A percentile compares a stretch with the other conserved stretches of the same genome.
Evolutionary conservation across 106 monocot species (phyloP).

Genomic region (Dendrobium catenatum): DNA sequence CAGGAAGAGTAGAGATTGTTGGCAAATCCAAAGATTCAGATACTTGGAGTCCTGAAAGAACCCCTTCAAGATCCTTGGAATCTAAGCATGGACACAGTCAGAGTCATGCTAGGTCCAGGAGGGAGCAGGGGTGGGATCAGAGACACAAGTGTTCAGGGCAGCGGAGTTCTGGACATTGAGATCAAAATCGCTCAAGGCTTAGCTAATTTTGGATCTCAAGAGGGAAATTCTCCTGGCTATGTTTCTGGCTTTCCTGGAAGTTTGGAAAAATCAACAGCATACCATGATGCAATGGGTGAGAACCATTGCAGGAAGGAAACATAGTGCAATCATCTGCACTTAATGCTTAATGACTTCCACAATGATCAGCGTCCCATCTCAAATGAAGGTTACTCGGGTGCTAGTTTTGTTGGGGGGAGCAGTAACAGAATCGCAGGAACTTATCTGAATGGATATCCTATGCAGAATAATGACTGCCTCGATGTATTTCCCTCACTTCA

Average conservation of each 20-base stretch:
- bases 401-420: conserved; percentile 12
- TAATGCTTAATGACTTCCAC: conserved; percentile 37
- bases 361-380: conserved; percentile 18
- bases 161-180: too few species aligned
- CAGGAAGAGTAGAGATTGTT: too few species aligned
- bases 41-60: too few species aligned
- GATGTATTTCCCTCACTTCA: conserved; percentile 25
- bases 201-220: conserved; percentile 9
- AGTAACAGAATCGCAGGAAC: conserved; percentile 17
- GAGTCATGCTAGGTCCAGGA: too few species aligned
- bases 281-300: neutral
- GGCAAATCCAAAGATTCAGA: too few species aligned
- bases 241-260: conserved; percentile 12
- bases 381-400: conserved; percentile 16
- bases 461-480: conserved; percentile 36
- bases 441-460: conserved; percentile 28
- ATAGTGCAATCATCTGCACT: conserved; percentile 19
- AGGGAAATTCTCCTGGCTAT: conserved; percentile 16
- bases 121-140: too few species aligned
- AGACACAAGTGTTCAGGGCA: too few species aligned
- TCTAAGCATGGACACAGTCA: too few species aligned
- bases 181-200: neutral
- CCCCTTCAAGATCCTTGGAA: too few species aligned
- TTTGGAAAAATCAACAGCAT: conserved; percentile 13
- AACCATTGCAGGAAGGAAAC: conserved; percentile 20